Percentiles rank a stretch among this genome's conserved stretches.
Evolutionary conservation across 352 stramenopile genomes (phyloP).

Genomic region (Pythium apleroticum): DNA sequence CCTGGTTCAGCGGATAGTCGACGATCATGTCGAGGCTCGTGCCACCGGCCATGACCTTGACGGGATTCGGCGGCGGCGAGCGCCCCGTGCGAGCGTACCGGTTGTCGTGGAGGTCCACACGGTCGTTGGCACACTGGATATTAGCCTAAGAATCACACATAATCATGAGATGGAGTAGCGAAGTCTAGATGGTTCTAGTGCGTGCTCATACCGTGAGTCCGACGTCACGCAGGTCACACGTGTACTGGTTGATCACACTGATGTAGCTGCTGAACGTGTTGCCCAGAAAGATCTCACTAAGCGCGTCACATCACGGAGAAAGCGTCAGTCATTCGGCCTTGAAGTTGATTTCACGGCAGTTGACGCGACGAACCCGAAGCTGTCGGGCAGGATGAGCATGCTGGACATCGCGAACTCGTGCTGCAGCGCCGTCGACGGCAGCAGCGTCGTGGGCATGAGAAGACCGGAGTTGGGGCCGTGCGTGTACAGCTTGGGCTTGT

Average conservation of each 20-base stretch:
- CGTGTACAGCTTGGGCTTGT: constrained; percentile 86
- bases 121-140: constrained; percentile 85
- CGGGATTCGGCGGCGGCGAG: constrained; percentile 72
- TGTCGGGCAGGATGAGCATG: constrained; percentile 89
- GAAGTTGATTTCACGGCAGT: not conserved
- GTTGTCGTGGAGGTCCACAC: constrained; percentile 78
- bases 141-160: constrained; percentile 59
- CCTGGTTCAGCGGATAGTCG: constrained; percentile 88
- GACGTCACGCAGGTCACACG: constrained; percentile 75
- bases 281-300: constrained; percentile 90
- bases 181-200: no score
- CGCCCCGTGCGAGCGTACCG: constrained; percentile 67
- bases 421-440: constrained; percentile 40
- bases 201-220: constrained; percentile 56
- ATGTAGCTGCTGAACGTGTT: constrained; percentile 94
- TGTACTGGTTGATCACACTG: constrained; percentile 90
- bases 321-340: not conserved
- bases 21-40: constrained; percentile 91
- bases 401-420: constrained; percentile 88
- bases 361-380: constrained; percentile 65
- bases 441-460: constrained; percentile 62
- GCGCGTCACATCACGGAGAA: not conserved
- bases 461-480: constrained; percentile 51
- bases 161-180: not conserved
- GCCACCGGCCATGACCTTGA: constrained; percentile 58